Percentiles rank a stretch among this genome's conserved stretches.
These are phyloP conservation scores for Physcomitrium patens DNA, from an alignment of 225 moss, liverwort and hornwort species.

Conservation along the genomic window DNA sequence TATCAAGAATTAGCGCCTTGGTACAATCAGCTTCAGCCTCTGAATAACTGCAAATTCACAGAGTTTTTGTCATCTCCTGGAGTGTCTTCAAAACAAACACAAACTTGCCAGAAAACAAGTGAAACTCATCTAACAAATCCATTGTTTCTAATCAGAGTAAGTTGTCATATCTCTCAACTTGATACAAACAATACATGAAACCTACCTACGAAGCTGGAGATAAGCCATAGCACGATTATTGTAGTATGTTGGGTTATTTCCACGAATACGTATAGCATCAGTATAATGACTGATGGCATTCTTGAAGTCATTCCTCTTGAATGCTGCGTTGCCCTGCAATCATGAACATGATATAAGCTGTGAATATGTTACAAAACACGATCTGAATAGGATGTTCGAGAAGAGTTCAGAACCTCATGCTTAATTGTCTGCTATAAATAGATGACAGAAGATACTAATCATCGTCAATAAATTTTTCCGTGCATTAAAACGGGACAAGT, in stretches of 20 bases:
- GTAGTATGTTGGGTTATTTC: constrained; percentile 81
- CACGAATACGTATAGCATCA: constrained; percentile 77
- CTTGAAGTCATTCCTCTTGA: constrained; percentile 80
- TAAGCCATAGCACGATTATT: constrained; percentile 93
- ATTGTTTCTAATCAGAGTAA: constrained; percentile 9
- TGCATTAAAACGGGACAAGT: neutral
- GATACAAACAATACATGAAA: constrained; percentile 14
- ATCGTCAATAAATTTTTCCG: neutral
- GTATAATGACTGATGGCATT: constrained; percentile 79
- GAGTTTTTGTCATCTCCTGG: constrained; percentile 23
- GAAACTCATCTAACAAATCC: neutral
- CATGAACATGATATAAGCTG: constrained; percentile 21
- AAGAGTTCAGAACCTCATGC: constrained; percentile 2
- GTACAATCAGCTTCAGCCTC: constrained; percentile 96
- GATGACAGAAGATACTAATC: neutral
- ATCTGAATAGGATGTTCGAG: neutral
- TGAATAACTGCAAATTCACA: constrained; percentile 62
- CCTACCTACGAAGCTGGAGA: constrained; percentile 83
- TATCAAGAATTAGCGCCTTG: constrained; percentile 83
- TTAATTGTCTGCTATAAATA: neutral
- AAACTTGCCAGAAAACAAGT: constrained; percentile 9
- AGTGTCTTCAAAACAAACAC: constrained; percentile 1
- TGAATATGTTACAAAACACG: constrained; percentile 12
- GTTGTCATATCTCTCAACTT: constrained; percentile 7
- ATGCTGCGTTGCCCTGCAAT: constrained; percentile 85